Evolutionary conservation across 176 grass and related monocot species (phyloP).

Genomic region (Oryza glumipatula): DNA sequence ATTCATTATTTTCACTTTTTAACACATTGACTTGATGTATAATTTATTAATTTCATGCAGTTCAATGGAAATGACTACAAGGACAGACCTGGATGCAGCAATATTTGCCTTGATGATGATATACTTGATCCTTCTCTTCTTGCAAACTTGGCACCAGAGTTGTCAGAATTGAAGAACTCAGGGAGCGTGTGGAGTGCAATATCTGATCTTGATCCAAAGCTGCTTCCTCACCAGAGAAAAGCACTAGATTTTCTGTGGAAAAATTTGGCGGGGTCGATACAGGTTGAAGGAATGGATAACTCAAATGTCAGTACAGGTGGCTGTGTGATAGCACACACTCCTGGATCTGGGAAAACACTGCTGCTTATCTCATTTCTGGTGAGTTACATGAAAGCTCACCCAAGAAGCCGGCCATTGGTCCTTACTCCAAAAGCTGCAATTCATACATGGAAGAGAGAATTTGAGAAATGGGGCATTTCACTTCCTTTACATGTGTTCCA

Average conservation of each 20-base stretch:
- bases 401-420: conserved; percentile 77
- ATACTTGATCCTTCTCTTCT: conserved; percentile 45
- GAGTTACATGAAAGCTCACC: conserved; percentile 83
- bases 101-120: conserved; percentile 32
- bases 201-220: conserved; percentile 58
- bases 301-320: conserved; percentile 60
- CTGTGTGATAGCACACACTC: conserved; percentile 91
- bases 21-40: conserved; percentile 8
- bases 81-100: conserved; percentile 31
- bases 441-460: conserved; percentile 84
- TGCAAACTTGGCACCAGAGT: conserved; percentile 40
- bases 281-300: conserved; percentile 60
- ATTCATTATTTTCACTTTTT: conserved; percentile 12
- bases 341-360: conserved; percentile 88
- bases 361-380: conserved; percentile 77
- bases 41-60: conserved; percentile 33
- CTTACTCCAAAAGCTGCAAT: conserved; percentile 85
- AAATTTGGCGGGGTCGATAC: conserved; percentile 60
- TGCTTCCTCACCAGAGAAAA: conserved; percentile 76
- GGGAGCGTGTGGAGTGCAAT: conserved; percentile 73
- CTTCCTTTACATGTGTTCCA: conserved; percentile 74
- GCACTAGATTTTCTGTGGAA: conserved; percentile 95
- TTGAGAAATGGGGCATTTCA: conserved; percentile 74
- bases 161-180: conserved; percentile 40
- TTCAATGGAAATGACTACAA: conserved; percentile 49